Percentiles rank a stretch among this genome's conserved stretches.
Evolutionary conservation across 805 yeast genomes (phyloP).

Genomic region (Hanseniaspora singularis): DNA sequence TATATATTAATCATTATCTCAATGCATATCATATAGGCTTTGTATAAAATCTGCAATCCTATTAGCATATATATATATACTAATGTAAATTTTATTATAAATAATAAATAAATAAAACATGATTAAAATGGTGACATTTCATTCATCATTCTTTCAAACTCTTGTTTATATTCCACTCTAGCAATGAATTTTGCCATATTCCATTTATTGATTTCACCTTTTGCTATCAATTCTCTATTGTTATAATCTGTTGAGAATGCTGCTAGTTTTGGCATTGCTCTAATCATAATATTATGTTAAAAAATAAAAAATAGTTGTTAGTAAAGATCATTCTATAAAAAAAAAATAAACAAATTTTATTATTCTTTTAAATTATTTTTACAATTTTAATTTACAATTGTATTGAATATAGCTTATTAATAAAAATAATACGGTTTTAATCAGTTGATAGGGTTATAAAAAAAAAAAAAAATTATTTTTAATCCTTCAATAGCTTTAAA

Average conservation of each 20-base stretch:
- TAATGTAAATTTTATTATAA: neutral
- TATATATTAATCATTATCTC: too few relatives aligned
- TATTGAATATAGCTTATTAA: conserved; percentile 2
- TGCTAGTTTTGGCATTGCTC: conserved; percentile 15
- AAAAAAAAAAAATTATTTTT: too few relatives aligned
- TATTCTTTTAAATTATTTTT: too few relatives aligned
- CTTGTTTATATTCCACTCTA: conserved; percentile 14
- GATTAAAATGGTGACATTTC: conserved; percentile 10
- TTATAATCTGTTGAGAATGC: conserved; percentile 10
- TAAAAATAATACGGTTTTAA: too few relatives aligned
- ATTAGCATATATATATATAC: neutral
- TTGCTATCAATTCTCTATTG: conserved; percentile 8
- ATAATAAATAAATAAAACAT: neutral
- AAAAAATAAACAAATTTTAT: neutral
- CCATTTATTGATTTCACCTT: conserved; percentile 15
- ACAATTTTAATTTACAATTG: neutral
- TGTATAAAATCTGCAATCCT: too few relatives aligned
- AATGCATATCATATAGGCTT: too few relatives aligned
- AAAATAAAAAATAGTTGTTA: neutral
- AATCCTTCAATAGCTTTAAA: neutral
- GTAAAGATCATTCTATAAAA: neutral
- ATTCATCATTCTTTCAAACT: conserved; percentile 7
- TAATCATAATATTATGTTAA: neutral
- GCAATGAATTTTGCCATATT: conserved; percentile 14
- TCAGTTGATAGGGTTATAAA: too few relatives aligned